Evolutionary conservation across 352 stramenopile species (phyloP), one percentile per base, ranked within the genome.

Genomic region (Chrysophaeum taylorii): DNA sequence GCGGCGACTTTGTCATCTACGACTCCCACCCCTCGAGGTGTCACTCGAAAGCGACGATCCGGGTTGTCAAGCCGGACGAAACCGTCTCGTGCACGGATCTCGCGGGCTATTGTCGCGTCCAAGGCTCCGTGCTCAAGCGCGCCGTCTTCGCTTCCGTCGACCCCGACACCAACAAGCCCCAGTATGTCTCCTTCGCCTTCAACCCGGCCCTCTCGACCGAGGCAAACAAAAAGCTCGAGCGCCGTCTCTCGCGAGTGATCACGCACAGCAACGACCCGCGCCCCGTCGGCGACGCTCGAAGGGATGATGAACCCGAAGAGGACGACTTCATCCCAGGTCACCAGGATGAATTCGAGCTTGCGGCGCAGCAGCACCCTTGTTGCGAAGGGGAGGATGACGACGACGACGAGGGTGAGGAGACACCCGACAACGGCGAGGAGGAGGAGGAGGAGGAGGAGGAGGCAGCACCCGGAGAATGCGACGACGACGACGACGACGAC

Each of bases 1-100:
- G 52, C 25, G 52, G 52, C 52, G 52, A 63, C 52, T 63, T 31
- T 25, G 29, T 63, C 52, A 41, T 36, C 52, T 63, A 63, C 52
- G 52, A 9, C 9, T 2, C 9, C 52, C 52, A 35, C 52, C 52
- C 52, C 27, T 25, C 21, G 5, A 23, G 25, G 27, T 9, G 7
- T 2, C 52, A 63, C 52, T 36, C 7, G 7, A 41, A 15, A 25
- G 9, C 36, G 9, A 63, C 52, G 25, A 31, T 63, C 27, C 29
- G 25, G 12, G 52, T 63, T 12, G 52, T 63, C 48, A 25, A 25
- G 18, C 18, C n/a, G 48, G 18, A 21, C 48, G 48, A 60, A 25
- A 7, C 7, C 18, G 18, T 60, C 48, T 18, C n/a, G 48, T 15
- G 18, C 18, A 9, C 48, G 18, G 48, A 60, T 25, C 7, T 60